Conservation (phyloP, 805 yeast genomes). For the Starmera amethionina region DNA sequence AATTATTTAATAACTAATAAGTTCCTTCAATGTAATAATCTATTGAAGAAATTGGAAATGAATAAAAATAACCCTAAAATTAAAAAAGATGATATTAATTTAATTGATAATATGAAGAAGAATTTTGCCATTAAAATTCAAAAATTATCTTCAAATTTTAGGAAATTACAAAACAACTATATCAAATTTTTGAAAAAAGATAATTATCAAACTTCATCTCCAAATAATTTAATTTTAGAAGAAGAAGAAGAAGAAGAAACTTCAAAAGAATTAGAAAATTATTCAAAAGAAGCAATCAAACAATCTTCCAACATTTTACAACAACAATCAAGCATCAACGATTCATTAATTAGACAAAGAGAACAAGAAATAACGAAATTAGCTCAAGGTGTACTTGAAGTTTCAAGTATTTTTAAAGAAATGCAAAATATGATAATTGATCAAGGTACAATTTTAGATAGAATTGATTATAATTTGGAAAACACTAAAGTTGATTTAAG, state of each 20-base stretch:
- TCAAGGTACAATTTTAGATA: conserved; percentile 88
- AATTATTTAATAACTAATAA: conserved; percentile 65
- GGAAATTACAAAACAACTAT: conserved; percentile 84
- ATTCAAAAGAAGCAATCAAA: conserved; percentile 42
- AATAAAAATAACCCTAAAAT: conserved; percentile 23
- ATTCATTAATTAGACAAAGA: conserved; percentile 49
- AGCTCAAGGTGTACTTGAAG: conserved; percentile 91
- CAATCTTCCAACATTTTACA: conserved; percentile 32
- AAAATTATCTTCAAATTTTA: conserved; percentile 61
- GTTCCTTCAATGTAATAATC: conserved; percentile 70
- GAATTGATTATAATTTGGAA: conserved; percentile 87
- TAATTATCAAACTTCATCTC: conserved; percentile 38
- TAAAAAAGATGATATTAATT: conserved; percentile 39
- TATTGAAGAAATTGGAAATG: conserved; percentile 56
- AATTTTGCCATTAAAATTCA: conserved; percentile 82
- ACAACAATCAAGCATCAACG: conserved; percentile 25
- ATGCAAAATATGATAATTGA: conserved; percentile 87
- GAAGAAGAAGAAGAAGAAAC: conserved; percentile 21
- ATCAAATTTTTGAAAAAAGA: conserved; percentile 77
- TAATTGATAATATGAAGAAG: conserved; percentile 74
- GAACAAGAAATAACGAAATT: conserved; percentile 85
- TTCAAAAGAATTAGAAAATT: conserved; percentile 34
- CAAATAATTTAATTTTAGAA: conserved; percentile 9
- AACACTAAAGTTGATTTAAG: conserved; percentile 70
- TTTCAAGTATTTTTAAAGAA: conserved; percentile 87